Evolutionary conservation across 2,329 filamentous ascomycete species (phyloP).

Genomic region (Microdochium bolleyi): DNA sequence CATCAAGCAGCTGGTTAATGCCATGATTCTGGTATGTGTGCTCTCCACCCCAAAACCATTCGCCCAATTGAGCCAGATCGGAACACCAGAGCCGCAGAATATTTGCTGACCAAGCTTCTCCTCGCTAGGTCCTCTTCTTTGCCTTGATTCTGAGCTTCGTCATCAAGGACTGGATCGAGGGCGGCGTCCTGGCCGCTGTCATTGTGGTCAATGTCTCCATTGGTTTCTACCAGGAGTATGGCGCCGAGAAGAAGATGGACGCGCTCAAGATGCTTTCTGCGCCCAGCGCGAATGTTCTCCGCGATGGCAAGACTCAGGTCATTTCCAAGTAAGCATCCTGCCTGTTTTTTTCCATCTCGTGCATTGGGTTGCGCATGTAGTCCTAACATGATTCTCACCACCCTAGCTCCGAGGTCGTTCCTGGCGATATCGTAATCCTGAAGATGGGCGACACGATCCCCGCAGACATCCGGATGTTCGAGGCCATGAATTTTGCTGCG

Average conservation of each 20-base stretch:
- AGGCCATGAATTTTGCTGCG: constrained; percentile 71
- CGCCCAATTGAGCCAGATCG: constrained; percentile 4
- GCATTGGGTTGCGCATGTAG: not conserved
- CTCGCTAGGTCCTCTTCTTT: constrained; percentile 62
- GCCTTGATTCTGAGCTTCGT: constrained; percentile 67
- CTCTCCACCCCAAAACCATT: not conserved
- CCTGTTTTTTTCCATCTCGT: constrained; percentile 4
- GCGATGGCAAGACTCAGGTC: constrained; percentile 48
- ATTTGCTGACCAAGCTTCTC: constrained; percentile 25
- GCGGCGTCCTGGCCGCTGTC: constrained; percentile 58
- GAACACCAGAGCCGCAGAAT: constrained; percentile 16
- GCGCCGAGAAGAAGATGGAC: constrained; percentile 60
- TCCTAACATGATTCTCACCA: constrained; percentile 5
- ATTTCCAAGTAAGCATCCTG: constrained; percentile 44
- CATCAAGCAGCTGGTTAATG: constrained; percentile 65
- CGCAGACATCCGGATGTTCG: constrained; percentile 62
- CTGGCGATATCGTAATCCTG: constrained; percentile 61
- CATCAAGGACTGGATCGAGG: constrained; percentile 60
- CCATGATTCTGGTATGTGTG: constrained; percentile 60
- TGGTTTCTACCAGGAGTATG: constrained; percentile 57
- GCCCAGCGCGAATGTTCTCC: constrained; percentile 54
- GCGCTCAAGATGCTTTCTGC: constrained; percentile 53
- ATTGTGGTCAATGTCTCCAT: constrained; percentile 63
- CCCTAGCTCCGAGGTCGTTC: constrained; percentile 53
- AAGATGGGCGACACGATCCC: constrained; percentile 70